Evolutionary conservation across 2,329 filamentous ascomycete genomes (phyloP), one percentile per base, ranked within the genome.

Genomic region (Colletotrichum godetiae): DNA sequence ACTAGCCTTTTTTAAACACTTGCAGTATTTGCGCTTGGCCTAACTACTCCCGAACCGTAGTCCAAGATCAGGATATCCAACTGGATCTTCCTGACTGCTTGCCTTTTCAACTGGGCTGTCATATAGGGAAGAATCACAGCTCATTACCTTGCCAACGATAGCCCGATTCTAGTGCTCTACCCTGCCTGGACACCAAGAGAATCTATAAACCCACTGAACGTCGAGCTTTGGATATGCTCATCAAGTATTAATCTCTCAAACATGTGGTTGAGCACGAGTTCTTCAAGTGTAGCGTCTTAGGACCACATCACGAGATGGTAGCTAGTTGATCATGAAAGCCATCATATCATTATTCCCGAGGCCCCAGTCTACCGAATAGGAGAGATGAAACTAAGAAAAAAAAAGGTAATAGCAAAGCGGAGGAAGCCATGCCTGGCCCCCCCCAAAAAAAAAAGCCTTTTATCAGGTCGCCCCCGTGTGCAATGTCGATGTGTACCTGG

Each of bases 291-390:
- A 49, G 6, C 19, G 19, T 49, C 42, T n/a, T 10, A 19, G 8
- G 42, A 3, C 42, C 19, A 19, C 42, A n/a, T 19, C 42, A 4
- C 15, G 42, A 49, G n/a, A 49, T 19, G 42, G 42, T 49, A 49
- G 3, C 42, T n/a, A 12, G 5, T 65, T 35, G 49, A 65, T 64
- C 58, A 57, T 72, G 52, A 64, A 68, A 64, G 64, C 65, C 67
- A 68, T 73, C 27, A 73, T 61, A 46, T 70, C 70, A 65, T 73
- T 70, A 73, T 65, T 33, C 70, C 46, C 27, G 55, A 37, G 37
- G 61, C 42, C n/a, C 24, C 37, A 65, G 11, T 70, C 67, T 37
- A 73, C 56, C 67, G 59, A 73, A 22, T 49, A 49, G 42, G 42
- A 49, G 42, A 49, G 42, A 49, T 49, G 42, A 31, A 42, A 61